Evolutionary conservation across 257 asterid genomes (phyloP).

Genomic region (Penstemon newberryi): DNA sequence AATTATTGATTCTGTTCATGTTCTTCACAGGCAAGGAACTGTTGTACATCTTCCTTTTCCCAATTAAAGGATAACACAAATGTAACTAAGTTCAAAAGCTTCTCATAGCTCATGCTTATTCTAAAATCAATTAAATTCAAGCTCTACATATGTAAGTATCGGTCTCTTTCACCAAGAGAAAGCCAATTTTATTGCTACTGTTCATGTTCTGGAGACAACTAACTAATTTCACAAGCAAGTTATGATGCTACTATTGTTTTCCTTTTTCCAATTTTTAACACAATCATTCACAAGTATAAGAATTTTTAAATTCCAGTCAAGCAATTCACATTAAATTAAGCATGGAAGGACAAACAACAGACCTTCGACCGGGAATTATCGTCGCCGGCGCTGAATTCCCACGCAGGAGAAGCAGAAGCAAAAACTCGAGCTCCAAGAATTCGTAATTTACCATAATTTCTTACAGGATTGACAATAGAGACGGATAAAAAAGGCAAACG

Average conservation of each 20-base stretch:
- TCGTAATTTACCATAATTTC: slow-evolving; percentile 23
- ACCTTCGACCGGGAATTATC: slow-evolving; percentile 61
- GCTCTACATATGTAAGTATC: slow-evolving; percentile 2
- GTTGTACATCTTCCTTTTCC: too few species aligned
- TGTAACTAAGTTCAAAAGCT: neutral
- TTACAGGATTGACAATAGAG: slow-evolving; percentile 22
- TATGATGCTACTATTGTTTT: neutral
- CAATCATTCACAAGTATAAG: neutral
- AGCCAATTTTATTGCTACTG: neutral
- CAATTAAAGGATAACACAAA: too few species aligned
- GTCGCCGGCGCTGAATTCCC: slow-evolving; percentile 38
- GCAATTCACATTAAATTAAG: neutral
- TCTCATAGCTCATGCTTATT: slow-evolving; percentile 6
- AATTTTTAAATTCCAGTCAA: neutral
- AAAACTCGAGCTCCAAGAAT: slow-evolving; percentile 31
- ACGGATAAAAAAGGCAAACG: slow-evolving; percentile 28
- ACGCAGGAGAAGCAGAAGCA: slow-evolving; percentile 49
- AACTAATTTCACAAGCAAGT: slow-evolving; percentile 1
- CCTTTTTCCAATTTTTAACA: neutral
- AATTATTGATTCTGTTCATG: neutral
- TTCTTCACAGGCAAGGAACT: too few species aligned
- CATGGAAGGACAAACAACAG: neutral
- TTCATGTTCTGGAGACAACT: neutral
- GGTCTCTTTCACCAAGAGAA: slow-evolving; percentile 9
- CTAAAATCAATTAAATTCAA: slow-evolving; percentile 9